Percentiles rank a stretch among this genome's conserved stretches.
phyloP scores from a whole-genome alignment of 176 grass and related monocot genomes.

The Zoysia pacifica region DNA sequence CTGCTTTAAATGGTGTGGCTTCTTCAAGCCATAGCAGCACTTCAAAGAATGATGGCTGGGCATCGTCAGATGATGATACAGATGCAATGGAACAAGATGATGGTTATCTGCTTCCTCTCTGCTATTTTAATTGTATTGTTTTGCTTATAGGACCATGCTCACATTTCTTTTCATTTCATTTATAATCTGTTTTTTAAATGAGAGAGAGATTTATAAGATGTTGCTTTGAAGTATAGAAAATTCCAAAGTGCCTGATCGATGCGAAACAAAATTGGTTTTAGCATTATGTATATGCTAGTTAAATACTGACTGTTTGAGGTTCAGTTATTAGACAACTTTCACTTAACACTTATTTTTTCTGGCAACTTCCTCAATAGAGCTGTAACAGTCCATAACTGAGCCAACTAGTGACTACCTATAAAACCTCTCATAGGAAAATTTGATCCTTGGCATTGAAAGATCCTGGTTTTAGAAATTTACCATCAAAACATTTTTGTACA shows the following conservation, averaged over 20 bases:
- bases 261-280: neutral
- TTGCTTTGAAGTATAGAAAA: conserved; percentile 2
- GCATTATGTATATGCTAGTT: neutral
- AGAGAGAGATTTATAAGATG: neutral
- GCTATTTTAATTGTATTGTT: neutral
- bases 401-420: conserved; percentile 2
- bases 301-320: neutral
- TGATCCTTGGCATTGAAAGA: too few relatives aligned
- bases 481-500: too few relatives aligned
- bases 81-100: conserved; percentile 72
- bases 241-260: neutral
- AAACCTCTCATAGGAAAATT: neutral
- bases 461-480: too few relatives aligned
- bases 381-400: conserved; percentile 2
- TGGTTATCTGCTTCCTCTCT: conserved; percentile 55
- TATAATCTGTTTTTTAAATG: neutral
- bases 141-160: conserved; percentile 2
- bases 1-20: conserved; percentile 80
- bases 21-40: conserved; percentile 59
- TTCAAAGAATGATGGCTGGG: conserved; percentile 66
- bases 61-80: conserved; percentile 80
- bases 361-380: conserved; percentile 5
- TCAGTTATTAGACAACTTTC: neutral
- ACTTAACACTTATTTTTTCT: neutral
- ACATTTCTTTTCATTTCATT: neutral